These are phyloP conservation scores for Paracoccidioides lutzii DNA, from an alignment of 2,329 filamentous ascomycete genomes.

Conservation along the genomic window DNA sequence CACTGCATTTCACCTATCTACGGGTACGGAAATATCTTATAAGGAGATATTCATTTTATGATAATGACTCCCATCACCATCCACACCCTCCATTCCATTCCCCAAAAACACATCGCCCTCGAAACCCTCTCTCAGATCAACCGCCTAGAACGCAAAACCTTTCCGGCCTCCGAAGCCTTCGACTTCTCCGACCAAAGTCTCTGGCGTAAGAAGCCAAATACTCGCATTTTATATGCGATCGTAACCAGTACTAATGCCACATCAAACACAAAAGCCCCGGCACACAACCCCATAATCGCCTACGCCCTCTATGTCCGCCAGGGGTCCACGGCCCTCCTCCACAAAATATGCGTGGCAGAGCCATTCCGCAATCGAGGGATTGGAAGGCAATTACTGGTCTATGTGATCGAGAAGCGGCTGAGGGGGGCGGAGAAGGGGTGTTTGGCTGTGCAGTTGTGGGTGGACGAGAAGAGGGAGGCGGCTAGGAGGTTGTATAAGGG, in stretches of 20 bases:
- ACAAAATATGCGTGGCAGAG: constrained; percentile 41
- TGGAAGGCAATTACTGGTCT: constrained; percentile 33
- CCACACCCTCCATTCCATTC: constrained; percentile 27
- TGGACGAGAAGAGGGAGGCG: constrained; percentile 35
- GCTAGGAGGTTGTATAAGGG: constrained; percentile 35
- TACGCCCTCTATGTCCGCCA: constrained; percentile 5
- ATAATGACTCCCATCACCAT: constrained; percentile 12
- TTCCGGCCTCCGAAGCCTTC: constrained; percentile 40
- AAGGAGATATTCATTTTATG: not conserved
- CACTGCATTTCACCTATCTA: too few species aligned
- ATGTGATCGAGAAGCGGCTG: constrained; percentile 29
- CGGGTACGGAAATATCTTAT: not conserved
- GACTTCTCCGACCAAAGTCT: constrained; percentile 33
- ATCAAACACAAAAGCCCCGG: too few species aligned
- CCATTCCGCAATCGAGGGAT: constrained; percentile 35
- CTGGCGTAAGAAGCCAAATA: constrained; percentile 37
- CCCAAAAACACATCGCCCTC: constrained; percentile 23
- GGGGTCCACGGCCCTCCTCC: constrained; percentile 29
- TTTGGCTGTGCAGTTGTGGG: constrained; percentile 39
- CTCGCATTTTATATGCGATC: constrained; percentile 28
- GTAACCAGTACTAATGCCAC: constrained; percentile 2
- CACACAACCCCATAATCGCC: constrained; percentile 6
- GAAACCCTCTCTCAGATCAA: constrained; percentile 25
- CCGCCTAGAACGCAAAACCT: constrained; percentile 38
- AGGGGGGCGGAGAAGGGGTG: constrained; percentile 37